A percentile compares a stretch with the other conserved stretches of the same genome.
phyloP scores from a whole-genome alignment of 208 protist genomes.

The Trypanosomatidae sp. region DNA sequence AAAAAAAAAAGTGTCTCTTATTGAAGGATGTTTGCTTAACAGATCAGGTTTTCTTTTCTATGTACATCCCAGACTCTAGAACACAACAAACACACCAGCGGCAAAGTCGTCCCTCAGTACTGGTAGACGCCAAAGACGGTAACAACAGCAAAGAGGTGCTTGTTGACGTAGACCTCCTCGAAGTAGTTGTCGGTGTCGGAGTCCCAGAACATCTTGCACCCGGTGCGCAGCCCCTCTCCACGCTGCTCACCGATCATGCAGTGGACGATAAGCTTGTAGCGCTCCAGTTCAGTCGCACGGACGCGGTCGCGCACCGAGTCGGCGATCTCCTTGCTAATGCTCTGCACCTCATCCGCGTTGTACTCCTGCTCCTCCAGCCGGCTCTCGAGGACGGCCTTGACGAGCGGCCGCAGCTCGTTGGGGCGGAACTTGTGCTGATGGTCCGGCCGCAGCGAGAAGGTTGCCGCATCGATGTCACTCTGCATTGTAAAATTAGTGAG shows the following conservation, averaged over 20 bases:
- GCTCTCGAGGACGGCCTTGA: slow-evolving; percentile 69
- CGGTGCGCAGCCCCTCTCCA: slow-evolving; percentile 88
- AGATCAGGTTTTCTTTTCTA: too few species aligned
- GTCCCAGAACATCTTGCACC: slow-evolving; percentile 96
- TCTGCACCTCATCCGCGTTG: slow-evolving; percentile 90
- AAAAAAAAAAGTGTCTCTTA: too few species aligned
- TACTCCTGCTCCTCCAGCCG: slow-evolving; percentile 88
- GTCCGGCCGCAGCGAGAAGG: slow-evolving; percentile 89
- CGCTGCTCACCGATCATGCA: slow-evolving; percentile 95
- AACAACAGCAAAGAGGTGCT: slow-evolving; percentile 88
- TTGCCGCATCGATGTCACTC: slow-evolving; percentile 58
- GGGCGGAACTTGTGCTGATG: slow-evolving; percentile 87
- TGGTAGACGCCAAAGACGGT: slow-evolving; percentile 94
- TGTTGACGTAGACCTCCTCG: slow-evolving; percentile 92
- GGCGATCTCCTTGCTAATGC: slow-evolving; percentile 92
- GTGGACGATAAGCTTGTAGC: slow-evolving; percentile 94
- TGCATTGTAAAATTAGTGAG: slow-evolving; percentile 65
- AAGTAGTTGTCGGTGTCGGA: slow-evolving; percentile 94
- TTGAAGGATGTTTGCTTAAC: too few species aligned
- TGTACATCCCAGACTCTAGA: too few species aligned
- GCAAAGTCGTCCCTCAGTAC: slow-evolving; percentile 46
- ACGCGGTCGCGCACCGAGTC: slow-evolving; percentile 88
- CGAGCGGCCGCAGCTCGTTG: slow-evolving; percentile 75
- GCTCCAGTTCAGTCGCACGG: slow-evolving; percentile 75
- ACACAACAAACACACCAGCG: not conserved